Percentiles rank a stretch among this genome's conserved stretches.
phyloP scores from a whole-genome alignment of 208 protist species.

The Leishmania braziliensis region DNA sequence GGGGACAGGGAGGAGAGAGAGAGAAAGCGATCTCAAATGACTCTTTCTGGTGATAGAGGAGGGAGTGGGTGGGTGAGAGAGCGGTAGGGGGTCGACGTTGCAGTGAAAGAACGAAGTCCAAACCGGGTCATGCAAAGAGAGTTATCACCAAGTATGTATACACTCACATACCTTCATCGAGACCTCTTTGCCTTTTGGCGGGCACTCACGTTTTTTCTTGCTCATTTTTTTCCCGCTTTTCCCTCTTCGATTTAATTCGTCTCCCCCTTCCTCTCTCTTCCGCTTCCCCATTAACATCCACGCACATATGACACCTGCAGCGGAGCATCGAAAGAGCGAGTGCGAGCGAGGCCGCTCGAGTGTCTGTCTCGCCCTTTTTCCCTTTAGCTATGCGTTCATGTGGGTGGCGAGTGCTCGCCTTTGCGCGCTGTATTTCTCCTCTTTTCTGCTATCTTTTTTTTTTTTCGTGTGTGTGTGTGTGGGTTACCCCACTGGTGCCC shows the following conservation, averaged over 20 bases:
- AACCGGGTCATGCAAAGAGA: not conserved
- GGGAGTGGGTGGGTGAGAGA: not conserved
- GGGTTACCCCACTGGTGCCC: not conserved
- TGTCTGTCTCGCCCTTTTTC: not conserved
- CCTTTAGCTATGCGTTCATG: not conserved
- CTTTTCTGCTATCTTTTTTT: not conserved
- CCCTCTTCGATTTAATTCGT: not conserved
- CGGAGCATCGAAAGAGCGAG: not conserved
- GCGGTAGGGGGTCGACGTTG: not conserved
- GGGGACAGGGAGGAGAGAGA: not conserved
- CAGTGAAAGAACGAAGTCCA: not conserved
- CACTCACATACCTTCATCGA: not conserved
- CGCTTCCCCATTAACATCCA: not conserved
- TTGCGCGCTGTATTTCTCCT: not conserved
- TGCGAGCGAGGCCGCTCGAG: not conserved
- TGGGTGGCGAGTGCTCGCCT: not conserved
- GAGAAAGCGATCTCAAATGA: not conserved
- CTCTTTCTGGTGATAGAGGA: not conserved
- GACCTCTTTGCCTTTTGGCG: not conserved
- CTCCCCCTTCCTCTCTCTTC: not conserved
- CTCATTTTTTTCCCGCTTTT: not conserved
- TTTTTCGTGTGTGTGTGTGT: not conserved
- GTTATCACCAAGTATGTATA: not conserved
- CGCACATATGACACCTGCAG: not conserved
- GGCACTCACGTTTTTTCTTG: not conserved